Conservation (phyloP, 1,284 basidiomycete genomes). For the Cutaneotrichosporon dermatis region DNA sequence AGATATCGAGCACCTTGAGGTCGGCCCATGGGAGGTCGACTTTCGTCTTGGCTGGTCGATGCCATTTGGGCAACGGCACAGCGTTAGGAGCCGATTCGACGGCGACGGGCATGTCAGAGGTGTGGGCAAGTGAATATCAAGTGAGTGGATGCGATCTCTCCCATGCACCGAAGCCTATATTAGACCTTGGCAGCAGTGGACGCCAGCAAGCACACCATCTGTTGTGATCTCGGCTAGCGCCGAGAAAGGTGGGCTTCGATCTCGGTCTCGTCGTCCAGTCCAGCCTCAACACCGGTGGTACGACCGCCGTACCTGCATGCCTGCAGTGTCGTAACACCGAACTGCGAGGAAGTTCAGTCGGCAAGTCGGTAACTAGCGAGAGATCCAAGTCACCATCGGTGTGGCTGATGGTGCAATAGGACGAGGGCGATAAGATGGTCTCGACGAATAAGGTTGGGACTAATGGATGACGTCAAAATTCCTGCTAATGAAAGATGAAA, state of each 20-base stretch:
- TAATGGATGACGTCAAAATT: background rate
- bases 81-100: slow-evolving; percentile 14
- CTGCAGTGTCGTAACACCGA: too few species aligned
- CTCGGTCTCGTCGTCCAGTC: too few species aligned
- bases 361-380: too few species aligned
- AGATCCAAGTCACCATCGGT: background rate
- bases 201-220: too few species aligned
- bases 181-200: too few species aligned
- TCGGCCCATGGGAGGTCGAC: slow-evolving; percentile 56
- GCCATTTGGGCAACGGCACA: slow-evolving; percentile 24
- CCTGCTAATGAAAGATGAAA: background rate
- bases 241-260: too few species aligned
- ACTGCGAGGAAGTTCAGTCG: too few species aligned
- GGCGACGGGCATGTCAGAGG: slow-evolving; percentile 15
- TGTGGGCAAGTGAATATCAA: too few species aligned
- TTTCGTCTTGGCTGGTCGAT: slow-evolving; percentile 28
- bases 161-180: too few species aligned
- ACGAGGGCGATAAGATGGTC: background rate
- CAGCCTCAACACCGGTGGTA: too few species aligned
- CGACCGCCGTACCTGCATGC: too few species aligned
- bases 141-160: background rate
- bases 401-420: background rate
- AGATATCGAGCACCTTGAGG: slow-evolving; percentile 60
- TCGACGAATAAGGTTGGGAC: background rate
- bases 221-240: too few species aligned